Base-by-base conservation (phyloP, 2,329 filamentous ascomycete species). In the Penicillium glabrum region DNA sequence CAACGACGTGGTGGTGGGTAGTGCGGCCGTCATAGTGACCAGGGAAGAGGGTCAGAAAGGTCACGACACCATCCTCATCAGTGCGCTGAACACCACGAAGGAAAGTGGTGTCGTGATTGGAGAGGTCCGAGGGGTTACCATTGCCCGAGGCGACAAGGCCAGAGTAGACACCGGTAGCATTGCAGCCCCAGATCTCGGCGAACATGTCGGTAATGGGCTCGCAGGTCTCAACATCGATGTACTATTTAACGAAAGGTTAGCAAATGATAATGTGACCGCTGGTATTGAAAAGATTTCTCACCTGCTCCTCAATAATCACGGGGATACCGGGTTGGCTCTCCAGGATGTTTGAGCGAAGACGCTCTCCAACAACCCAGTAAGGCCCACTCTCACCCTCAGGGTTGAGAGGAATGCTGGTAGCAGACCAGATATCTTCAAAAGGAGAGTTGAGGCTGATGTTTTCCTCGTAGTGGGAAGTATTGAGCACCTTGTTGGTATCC, bases 61-160 rank as follows among this genome's bases (percentile, higher is more conserved):
- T 53, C 9, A 45, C 48, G 16, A 58, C 54, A 5, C 52, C 56
- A 14, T 49, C 56, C 24, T 55, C 37, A 24, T 58, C 51, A 14
- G 56, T 55, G 21, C 51, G 51, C 16, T 53, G 51, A 39, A 55
- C 48, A 29, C 52, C 56, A 29, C 56, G 56, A 45, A 58, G 44
- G 56, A 58, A 58, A 9, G 52, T 58, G 13, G 47, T 55, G 16
- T 58, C 49, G 56, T 58, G 52, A 27, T 50, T 58, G 29, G 48
- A 48, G 14, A 49, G 48, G n/a, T 58, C 56, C 1, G 49, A 31
- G 14, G 46, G 10, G 46, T 53, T 45, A 1, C 41, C 51, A 19
- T 50, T 52, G 37, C 56, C 51, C 10, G 45, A 52, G n/a, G 48
- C 44, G 16, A 55, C 37, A 2, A 51, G 26, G 3, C 56, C 56